A percentile compares a stretch with the other conserved stretches of the same genome.
These are phyloP conservation scores for Fraxinus paxiana DNA, from an alignment of 305 asterid species.

Conservation along the genomic window DNA sequence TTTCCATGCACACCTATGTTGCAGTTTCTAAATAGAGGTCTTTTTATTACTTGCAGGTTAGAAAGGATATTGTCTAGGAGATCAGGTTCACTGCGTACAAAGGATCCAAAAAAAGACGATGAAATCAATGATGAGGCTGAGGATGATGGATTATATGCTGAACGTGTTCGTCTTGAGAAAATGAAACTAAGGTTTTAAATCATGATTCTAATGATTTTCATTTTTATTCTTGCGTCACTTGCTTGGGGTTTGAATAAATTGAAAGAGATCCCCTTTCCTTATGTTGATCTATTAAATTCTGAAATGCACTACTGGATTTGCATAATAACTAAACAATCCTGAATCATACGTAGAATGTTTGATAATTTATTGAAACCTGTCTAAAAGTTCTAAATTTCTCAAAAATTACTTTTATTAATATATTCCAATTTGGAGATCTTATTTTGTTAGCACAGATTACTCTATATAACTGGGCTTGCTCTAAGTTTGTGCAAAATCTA, in stretches of 20 bases:
- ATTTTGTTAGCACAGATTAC: neutral
- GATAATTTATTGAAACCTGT: neutral
- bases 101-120: slow-evolving; percentile 50
- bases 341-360: slow-evolving; percentile 6
- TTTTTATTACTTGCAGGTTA: slow-evolving; percentile 47
- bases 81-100: slow-evolving; percentile 36
- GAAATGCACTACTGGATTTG: slow-evolving; percentile 7
- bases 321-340: slow-evolving; percentile 12
- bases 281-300: slow-evolving; percentile 1
- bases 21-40: slow-evolving; percentile 12
- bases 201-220: slow-evolving; percentile 5
- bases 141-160: slow-evolving; percentile 60
- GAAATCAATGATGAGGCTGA: slow-evolving; percentile 41
- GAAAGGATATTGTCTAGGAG: slow-evolving; percentile 56
- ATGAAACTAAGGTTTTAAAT: slow-evolving; percentile 69
- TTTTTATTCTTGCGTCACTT: slow-evolving; percentile 9
- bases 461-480: neutral
- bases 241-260: slow-evolving; percentile 2
- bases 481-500: neutral
- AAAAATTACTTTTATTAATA: neutral
- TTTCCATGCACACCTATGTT: neutral
- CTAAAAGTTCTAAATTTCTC: neutral
- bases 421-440: slow-evolving; percentile 3
- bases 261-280: slow-evolving; percentile 1
- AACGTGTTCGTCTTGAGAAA: slow-evolving; percentile 86